Percentiles rank a stretch among this genome's conserved stretches.
Evolutionary conservation across 352 stramenopile species (phyloP).

Genomic region (Pythium volutum): DNA sequence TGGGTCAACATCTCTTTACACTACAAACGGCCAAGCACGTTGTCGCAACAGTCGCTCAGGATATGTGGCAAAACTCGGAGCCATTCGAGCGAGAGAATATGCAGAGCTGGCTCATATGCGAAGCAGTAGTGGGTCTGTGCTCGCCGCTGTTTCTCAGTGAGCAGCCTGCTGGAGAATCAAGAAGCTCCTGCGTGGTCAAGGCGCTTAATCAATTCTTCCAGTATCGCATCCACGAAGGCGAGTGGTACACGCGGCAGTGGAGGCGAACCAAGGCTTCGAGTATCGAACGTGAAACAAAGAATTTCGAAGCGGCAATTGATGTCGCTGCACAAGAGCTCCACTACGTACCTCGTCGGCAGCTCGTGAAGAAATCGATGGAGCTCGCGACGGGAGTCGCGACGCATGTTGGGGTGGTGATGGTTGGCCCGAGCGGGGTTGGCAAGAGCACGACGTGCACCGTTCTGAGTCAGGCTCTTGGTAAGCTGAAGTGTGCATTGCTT

Average conservation of each 20-base stretch:
- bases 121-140: slow-evolving; percentile 17
- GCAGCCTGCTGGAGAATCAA: neutral
- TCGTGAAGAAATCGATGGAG: slow-evolving; percentile 10
- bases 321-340: slow-evolving; percentile 17
- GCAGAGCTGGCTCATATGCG: slow-evolving; percentile 23
- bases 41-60: slow-evolving; percentile 1
- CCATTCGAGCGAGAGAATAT: slow-evolving; percentile 23
- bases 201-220: slow-evolving; percentile 17
- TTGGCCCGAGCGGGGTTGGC: slow-evolving; percentile 21
- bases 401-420: slow-evolving; percentile 14
- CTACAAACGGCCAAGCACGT: slow-evolving; percentile 15
- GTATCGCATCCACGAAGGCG: slow-evolving; percentile 12
- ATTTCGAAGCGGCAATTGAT: slow-evolving; percentile 12
- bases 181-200: neutral
- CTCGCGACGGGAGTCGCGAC: neutral
- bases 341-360: slow-evolving; percentile 13
- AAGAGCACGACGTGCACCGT: slow-evolving; percentile 18
- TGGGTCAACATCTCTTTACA: neutral
- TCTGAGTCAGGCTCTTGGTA: slow-evolving; percentile 12
- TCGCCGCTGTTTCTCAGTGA: neutral
- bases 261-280: slow-evolving; percentile 4
- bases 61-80: slow-evolving; percentile 18
- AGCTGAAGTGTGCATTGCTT: slow-evolving; percentile 14
- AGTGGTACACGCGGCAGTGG: slow-evolving; percentile 29
- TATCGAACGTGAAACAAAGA: neutral